A percentile compares a stretch with the other conserved stretches of the same genome.
phyloP scores from a whole-genome alignment of 495 filamentous ascomycete species.

The Rostrohypoxylon terebratum region DNA sequence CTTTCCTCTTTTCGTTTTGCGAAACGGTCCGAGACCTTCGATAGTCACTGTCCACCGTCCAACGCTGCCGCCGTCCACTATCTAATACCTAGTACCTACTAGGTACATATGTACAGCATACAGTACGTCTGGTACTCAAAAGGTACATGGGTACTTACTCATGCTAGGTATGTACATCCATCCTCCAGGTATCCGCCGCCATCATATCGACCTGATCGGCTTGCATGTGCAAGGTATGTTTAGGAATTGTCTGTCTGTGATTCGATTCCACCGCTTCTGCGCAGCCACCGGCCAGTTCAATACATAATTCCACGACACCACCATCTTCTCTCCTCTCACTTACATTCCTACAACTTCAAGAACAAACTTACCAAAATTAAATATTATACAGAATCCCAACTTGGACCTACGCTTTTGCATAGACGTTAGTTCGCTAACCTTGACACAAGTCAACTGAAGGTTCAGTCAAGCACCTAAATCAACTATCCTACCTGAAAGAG shows the following conservation, averaged over 20 bases:
- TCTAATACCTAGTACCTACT: background rate
- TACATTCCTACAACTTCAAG: conserved; percentile 28
- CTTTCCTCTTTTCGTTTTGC: conserved; percentile 9
- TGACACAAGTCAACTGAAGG: background rate
- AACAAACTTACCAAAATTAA: background rate
- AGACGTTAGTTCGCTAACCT: background rate
- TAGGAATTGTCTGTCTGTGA: background rate
- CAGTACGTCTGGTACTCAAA: too few relatives aligned
- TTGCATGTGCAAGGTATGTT: conserved; percentile 9
- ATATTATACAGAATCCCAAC: background rate
- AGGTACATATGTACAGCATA: too few relatives aligned
- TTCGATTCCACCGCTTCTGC: conserved; percentile 34
- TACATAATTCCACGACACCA: conserved; percentile 42
- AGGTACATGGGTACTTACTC: too few relatives aligned
- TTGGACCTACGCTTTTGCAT: background rate
- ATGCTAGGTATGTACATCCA: background rate
- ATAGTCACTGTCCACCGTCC: conserved; percentile 3
- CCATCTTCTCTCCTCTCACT: conserved; percentile 11
- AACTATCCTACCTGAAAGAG: conserved; percentile 6
- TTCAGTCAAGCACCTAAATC: background rate
- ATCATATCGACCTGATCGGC: background rate
- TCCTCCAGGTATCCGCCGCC: background rate
- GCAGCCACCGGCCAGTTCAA: conserved; percentile 34
- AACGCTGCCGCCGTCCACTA: background rate
- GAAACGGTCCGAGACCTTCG: conserved; percentile 30